phyloP scores from a whole-genome alignment of 1,284 basidiomycete genomes.

The Tylopilus orsonianus region DNA sequence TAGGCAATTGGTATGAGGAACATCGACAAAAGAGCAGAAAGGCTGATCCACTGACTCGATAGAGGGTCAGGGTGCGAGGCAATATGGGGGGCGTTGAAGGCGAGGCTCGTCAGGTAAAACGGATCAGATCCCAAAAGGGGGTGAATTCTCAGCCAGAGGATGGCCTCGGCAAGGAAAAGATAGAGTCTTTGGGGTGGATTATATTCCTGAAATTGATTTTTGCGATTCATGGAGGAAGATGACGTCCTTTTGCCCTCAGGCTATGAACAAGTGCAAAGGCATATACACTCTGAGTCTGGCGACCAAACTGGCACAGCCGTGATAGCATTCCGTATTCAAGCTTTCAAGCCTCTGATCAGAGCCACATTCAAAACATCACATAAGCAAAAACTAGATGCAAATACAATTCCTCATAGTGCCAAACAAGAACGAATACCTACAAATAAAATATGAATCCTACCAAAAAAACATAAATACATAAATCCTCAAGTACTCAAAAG shows the following conservation, averaged over 20 bases:
- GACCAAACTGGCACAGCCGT: too few relatives aligned
- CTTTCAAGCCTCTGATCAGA: too few relatives aligned
- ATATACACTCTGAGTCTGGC: too few relatives aligned
- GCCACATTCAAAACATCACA: too few relatives aligned
- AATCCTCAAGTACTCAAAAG: too few relatives aligned
- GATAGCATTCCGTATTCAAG: too few relatives aligned
- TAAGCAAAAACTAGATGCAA: too few relatives aligned
- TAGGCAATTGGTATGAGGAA: slow-evolving; percentile 74
- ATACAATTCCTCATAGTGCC: too few relatives aligned
- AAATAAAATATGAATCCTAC: too few relatives aligned
- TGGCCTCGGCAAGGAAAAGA: slow-evolving; percentile 16
- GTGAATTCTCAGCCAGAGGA: slow-evolving; percentile 50
- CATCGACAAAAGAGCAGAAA: slow-evolving; percentile 69
- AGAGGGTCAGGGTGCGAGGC: slow-evolving; percentile 43
- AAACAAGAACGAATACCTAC: too few relatives aligned
- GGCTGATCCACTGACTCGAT: slow-evolving; percentile 51
- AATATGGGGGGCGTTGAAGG: slow-evolving; percentile 43
- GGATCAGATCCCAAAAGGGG: slow-evolving; percentile 73
- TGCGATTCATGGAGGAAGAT: neutral
- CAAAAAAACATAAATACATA: too few relatives aligned
- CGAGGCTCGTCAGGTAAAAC: slow-evolving; percentile 55
- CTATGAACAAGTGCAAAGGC: too few relatives aligned
- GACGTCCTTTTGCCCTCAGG: neutral
- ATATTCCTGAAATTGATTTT: neutral
- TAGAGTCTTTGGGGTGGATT: slow-evolving; percentile 8